Percentiles rank a stretch among this genome's conserved stretches.
These are phyloP conservation scores for Ambrosia artemisiifolia DNA, from an alignment of 129 eudicot genomes.

Conservation along the genomic window DNA sequence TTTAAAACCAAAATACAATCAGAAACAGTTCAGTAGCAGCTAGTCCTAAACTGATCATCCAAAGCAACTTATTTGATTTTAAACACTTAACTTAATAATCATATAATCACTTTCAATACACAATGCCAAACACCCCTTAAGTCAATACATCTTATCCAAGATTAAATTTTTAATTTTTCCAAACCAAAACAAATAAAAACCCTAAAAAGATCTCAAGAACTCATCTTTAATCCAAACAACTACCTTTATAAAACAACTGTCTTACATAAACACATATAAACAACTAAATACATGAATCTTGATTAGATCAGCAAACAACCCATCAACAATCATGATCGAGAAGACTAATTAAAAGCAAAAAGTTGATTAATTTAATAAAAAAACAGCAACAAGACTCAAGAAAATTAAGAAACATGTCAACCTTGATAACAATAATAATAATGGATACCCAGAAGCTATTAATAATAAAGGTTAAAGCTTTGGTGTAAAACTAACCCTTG, in stretches of 20 bases:
- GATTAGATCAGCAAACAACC: neutral
- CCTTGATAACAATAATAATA: constrained; percentile 6
- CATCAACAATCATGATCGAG: neutral
- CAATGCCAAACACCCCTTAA: neutral
- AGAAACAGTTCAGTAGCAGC: neutral
- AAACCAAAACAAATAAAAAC: neutral
- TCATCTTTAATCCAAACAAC: neutral
- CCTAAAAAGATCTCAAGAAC: constrained; percentile 14
- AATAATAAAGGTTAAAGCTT: constrained; percentile 12
- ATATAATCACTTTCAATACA: neutral
- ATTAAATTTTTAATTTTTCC: neutral
- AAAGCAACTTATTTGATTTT: neutral
- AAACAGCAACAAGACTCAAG: neutral
- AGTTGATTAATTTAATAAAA: neutral
- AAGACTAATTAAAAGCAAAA: neutral
- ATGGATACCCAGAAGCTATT: neutral
- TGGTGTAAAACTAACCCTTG: constrained; percentile 19
- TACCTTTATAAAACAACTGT: neutral
- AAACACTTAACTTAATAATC: neutral
- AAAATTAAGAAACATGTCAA: constrained; percentile 6
- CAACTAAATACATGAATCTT: neutral
- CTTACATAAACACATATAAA: neutral
- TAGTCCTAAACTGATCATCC: neutral
- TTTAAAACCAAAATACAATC: too few species aligned
- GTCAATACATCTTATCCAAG: neutral